Evolutionary conservation across 768 basidiomycete genomes (phyloP), one percentile per base, ranked within the genome.

Genomic region (Termitomyces sp.): DNA sequence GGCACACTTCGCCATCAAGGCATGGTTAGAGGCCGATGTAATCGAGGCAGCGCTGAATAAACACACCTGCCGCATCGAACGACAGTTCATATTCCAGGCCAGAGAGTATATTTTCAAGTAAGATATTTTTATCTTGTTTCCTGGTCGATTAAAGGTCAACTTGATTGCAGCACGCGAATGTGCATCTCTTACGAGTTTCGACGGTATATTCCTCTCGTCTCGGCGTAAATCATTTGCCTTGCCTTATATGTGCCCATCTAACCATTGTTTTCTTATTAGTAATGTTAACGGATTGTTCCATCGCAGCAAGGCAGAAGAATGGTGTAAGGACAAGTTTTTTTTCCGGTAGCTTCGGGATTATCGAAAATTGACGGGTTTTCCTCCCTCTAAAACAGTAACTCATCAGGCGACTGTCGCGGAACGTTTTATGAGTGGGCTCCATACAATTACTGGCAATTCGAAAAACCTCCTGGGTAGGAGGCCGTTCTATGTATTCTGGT

Each of bases 61-160:
- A 20, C 89, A 91, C 62, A 82, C 79, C 0, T 91, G 89, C 64
- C 72, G 71, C 13, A 74, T 88, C 40, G 89, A 90, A 67, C 73
- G 82, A 57, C 76, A 85, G 9, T 88, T 80, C 61, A 72, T 91
- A 23, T 90, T 80, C 63, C 81, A 84, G 48, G 88, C 84, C 38
- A 75, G 87, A 43, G 89, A 90, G 60, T 86, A 81, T 60, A 73
- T 91, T 25, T 90, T 89, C 75, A 89, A 89, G 89, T 89, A 65
- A 67, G 86, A 70, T 23, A 1, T 20, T 35, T 39, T 48, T 13
- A 22, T 25, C 53, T 41, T 35, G 27, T 36, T 50, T 50, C 31
- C 40, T 45, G n/a, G 41, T 45, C 50, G 22, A 10, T 38, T 48
- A 45, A n/a, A 10, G 53, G 49, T 32, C 47, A 59, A 58, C 11